These are phyloP conservation scores for Suhomyces kunorum DNA, from an alignment of 1,139 yeast genomes.

Conservation along the genomic window DNA sequence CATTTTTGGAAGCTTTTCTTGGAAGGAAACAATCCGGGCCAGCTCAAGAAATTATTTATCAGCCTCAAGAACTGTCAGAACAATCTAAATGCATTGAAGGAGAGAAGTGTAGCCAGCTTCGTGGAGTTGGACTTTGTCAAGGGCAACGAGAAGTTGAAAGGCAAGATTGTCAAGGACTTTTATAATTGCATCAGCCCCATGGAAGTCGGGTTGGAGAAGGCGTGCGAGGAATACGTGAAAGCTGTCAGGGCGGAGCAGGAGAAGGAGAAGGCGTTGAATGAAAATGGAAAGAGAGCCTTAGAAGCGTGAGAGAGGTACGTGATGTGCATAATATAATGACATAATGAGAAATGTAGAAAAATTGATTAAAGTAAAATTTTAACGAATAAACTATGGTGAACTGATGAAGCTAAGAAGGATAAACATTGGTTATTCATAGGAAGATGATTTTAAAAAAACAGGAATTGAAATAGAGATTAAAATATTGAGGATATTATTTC, in stretches of 20 bases:
- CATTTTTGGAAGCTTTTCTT: conserved; percentile 48
- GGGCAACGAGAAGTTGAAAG: conserved; percentile 35
- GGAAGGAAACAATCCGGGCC: conserved; percentile 40
- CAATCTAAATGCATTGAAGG: conserved; percentile 18
- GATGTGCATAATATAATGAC: neutral
- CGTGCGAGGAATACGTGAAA: conserved; percentile 32
- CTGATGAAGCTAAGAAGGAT: no score
- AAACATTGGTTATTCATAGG: no score
- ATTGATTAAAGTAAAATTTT: no score
- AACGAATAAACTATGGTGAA: no score
- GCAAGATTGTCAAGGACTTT: conserved; percentile 37
- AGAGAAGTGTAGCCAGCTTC: conserved; percentile 13
- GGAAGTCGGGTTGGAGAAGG: conserved; percentile 33
- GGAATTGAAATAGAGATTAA: no score
- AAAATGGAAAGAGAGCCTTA: conserved; percentile 31
- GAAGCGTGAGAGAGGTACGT: conserved; percentile 6
- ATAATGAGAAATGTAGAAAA: no score
- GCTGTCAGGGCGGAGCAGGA: conserved; percentile 27
- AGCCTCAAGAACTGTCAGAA: conserved; percentile 36
- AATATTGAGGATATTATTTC: no score
- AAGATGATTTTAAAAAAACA: no score
- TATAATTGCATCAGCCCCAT: conserved; percentile 32
- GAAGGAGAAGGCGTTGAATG: conserved; percentile 22
- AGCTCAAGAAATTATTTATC: conserved; percentile 39
- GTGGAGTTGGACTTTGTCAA: conserved; percentile 17